A percentile compares a stretch with the other conserved stretches of the same genome.
Evolutionary conservation across 2,329 filamentous ascomycete genomes (phyloP).

Genomic region (Talaromyces amestolkiae): DNA sequence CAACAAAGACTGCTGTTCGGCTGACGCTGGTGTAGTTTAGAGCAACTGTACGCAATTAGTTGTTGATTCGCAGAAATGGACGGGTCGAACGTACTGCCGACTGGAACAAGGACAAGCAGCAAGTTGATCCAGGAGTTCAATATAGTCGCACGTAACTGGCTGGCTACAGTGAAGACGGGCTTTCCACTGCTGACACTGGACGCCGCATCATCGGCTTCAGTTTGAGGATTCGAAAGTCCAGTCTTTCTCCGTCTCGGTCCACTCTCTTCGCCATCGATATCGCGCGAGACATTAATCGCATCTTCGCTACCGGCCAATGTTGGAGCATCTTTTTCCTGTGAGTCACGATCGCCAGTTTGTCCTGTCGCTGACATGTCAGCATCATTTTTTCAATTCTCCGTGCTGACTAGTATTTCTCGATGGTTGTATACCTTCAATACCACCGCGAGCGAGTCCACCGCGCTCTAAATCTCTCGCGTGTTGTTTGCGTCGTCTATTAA

Average conservation of each 20-base stretch:
- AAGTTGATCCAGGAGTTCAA: conserved; percentile 86
- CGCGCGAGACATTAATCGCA: conserved; percentile 25
- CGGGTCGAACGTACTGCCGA: conserved; percentile 54
- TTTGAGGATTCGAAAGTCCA: conserved; percentile 23
- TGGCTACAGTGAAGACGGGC: conserved; percentile 38
- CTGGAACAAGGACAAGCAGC: conserved; percentile 72
- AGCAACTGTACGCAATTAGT: conserved; percentile 48
- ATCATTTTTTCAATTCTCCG: conserved; percentile 27
- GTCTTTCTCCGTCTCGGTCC: conserved; percentile 15
- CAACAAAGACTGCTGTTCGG: conserved; percentile 68
- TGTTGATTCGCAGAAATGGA: conserved; percentile 16
- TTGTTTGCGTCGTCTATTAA: conserved; percentile 26
- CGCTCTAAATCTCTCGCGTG: conserved; percentile 32
- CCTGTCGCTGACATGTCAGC: conserved; percentile 21
- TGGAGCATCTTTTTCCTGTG: conserved; percentile 5
- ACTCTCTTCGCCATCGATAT: conserved; percentile 20
- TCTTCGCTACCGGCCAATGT: conserved; percentile 25
- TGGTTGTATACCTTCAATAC: conserved; percentile 26
- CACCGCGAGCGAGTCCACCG: conserved; percentile 23
- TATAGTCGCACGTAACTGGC: conserved; percentile 62
- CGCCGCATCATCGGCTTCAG: conserved; percentile 17
- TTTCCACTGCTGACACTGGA: conserved; percentile 24
- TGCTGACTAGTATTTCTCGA: conserved; percentile 22
- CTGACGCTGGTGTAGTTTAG: conserved; percentile 63
- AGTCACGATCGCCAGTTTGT: conserved; percentile 1